Base-by-base conservation (phyloP, 306 rosid species). In the Neltuma alba region DNA sequence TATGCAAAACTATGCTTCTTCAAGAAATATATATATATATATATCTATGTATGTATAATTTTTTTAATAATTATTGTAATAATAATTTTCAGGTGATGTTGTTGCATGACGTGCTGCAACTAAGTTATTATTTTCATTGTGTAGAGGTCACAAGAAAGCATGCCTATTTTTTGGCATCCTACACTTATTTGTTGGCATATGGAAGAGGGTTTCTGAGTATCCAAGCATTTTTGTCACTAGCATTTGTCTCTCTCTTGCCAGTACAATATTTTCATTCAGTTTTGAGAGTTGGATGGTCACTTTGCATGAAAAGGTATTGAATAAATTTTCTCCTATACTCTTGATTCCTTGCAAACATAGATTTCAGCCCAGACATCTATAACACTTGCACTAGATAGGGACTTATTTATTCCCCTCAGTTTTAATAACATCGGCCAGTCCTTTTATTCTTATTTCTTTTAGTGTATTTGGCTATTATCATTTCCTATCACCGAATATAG, bases 251-350 rank as follows among this genome's bases (percentile, higher is more conserved):
- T 90, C 96, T 54, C 86, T 93, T 80, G 82, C 98, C 45, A 85
- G 84, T 86, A 89, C 93, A 13, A 85, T 90, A 83, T 93, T 88
- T 80, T 95, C 94, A 13, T 87, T 93, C 85, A 86, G 94, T 85
- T 95, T 95, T 48, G 98, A 95, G 93, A 83, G 90, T 11, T 91
- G 93, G 98, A 90, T 95, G 99, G 94, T 93, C 40, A 80, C 83
- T 88, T 93, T 90, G 84, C 94, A 93, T 33, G 98, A 91, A 72
- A 88, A 95, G 97, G 99, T 95, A 78, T 87, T 65, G 58, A 62
- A 54, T 50, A 72, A 62, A 58, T 60, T 62, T 47, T 70, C 68
- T 69, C 57, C 61, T 82, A 77, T 69, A 58, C 50, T 71, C 70
- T 62, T 72, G 74, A 44, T 83, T 79, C 76, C 38, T 20, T 72